Evolutionary conservation across 805 yeast genomes (phyloP).

Genomic region (Kodamaea jinghongensis): DNA sequence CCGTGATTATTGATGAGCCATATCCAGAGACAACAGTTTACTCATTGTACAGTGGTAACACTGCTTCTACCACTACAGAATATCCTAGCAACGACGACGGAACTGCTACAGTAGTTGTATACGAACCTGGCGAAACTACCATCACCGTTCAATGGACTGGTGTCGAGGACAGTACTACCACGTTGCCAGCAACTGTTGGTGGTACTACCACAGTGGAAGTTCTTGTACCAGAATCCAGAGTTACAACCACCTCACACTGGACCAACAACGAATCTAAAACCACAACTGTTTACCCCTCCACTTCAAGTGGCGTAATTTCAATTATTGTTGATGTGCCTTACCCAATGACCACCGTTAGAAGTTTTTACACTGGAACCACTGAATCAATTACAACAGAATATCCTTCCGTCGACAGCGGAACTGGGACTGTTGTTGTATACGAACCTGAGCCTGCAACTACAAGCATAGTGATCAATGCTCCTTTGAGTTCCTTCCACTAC

Average conservation of each 20-base stretch:
- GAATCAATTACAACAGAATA: conserved; percentile 4
- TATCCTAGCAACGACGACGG: conserved; percentile 2
- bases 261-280: neutral
- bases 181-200: conserved; percentile 5
- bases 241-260: conserved; percentile 7
- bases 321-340: conserved; percentile 15
- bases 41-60: conserved; percentile 1
- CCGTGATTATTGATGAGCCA: conserved; percentile 13
- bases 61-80: conserved; percentile 1
- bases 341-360: conserved; percentile 13
- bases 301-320: conserved; percentile 10
- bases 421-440: conserved; percentile 11
- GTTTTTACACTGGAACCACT: conserved; percentile 8
- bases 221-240: conserved; percentile 8
- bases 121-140: conserved; percentile 11
- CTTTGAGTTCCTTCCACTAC: no score
- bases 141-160: conserved; percentile 10
- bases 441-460: conserved; percentile 17
- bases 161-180: conserved; percentile 5
- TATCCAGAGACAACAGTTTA: neutral
- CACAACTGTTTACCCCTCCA: conserved; percentile 3
- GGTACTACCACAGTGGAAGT: conserved; percentile 10
- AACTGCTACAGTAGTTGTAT: conserved; percentile 11
- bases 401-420: conserved; percentile 6
- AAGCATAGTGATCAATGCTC: no score